A percentile compares a stretch with the other conserved stretches of the same genome.
phyloP scores from a whole-genome alignment of 805 yeast genomes.

The Schwanniomyces pseudopolymorphus region DNA sequence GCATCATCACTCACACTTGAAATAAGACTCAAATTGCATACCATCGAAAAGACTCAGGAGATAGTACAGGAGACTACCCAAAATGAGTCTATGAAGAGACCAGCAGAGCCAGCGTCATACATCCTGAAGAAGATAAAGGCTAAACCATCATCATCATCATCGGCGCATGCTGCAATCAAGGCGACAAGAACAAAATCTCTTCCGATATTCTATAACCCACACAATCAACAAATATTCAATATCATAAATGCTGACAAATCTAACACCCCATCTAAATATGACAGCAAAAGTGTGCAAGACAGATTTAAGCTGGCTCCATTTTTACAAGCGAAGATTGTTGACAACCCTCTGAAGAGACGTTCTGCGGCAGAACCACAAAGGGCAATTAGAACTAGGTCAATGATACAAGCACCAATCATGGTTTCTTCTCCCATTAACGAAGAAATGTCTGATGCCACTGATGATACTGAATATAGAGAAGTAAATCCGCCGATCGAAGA shows the following conservation, averaged over 20 bases:
- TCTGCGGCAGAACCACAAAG: constrained; percentile 29
- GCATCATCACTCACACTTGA: constrained; percentile 52
- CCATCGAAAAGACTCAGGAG: constrained; percentile 22
- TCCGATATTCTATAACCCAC: constrained; percentile 40
- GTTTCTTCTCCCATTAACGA: constrained; percentile 45
- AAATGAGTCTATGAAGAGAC: constrained; percentile 8
- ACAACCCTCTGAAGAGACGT: constrained; percentile 32
- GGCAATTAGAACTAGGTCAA: constrained; percentile 44
- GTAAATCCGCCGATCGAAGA: constrained; percentile 17
- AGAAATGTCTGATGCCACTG: constrained; percentile 29
- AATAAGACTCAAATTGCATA: constrained; percentile 51
- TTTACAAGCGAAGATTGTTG: constrained; percentile 40
- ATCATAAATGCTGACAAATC: constrained; percentile 43
- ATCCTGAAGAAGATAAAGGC: constrained; percentile 11
- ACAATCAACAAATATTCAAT: constrained; percentile 37
- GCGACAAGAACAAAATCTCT: constrained; percentile 46
- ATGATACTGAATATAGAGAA: constrained; percentile 35
- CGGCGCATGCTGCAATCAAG: constrained; percentile 30
- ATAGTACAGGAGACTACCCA: constrained; percentile 9
- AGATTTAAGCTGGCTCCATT: constrained; percentile 48
- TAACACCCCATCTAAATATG: constrained; percentile 37
- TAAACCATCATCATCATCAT: constrained; percentile 3
- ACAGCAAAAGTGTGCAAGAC: constrained; percentile 41
- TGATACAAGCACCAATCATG: constrained; percentile 32
- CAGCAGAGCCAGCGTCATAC: constrained; percentile 6